Base-by-base conservation (phyloP, 352 stramenopile species). In the Pythium periplocum region DNA sequence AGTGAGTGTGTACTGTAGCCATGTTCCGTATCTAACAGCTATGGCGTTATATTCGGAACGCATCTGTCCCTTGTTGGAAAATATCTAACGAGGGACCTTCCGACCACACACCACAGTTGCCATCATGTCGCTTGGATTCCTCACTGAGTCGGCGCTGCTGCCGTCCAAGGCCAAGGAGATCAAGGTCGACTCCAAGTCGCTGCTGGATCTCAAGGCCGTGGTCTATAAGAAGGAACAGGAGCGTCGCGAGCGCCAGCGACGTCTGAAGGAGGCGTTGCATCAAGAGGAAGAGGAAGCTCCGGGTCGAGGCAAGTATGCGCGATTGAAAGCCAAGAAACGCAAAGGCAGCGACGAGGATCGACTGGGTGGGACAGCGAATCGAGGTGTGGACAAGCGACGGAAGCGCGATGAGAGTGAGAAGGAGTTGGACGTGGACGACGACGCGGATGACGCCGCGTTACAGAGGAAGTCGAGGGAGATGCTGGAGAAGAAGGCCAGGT, bases 131-230 rank as follows among this genome's bases (percentile, higher is more conserved):
- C 75, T 97, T 6, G 88, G 88, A 44, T 97, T 96, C 66, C 64
- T 97, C n/a, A 96, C 88, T 3, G 86, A 97, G 76, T 95, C 82
- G 53, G 88, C 88, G 51, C 83, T 97, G 42, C 68, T 97, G 68
- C 88, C 86, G 59, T 94, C 84, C 58, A 96, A 95, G 68, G 86
- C 81, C 31, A 97, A 94, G 71, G 51, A 77, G 48, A 94, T 96
- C 66, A 84, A 89, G 45, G 81, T 96, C 30, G 86, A 93, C 61
- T 64, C 68, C 63, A 90, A 90, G 66, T 93, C 81, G 35, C 65
- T 94, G 42, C 67, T 96, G 17, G 86, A 90, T 38, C 71, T 96
- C 49, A 90, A 89, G 50, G 82, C 84, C 1, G 67, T 91, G 17
- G 80, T 94, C 9, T 94, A 83, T 48, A 69, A 87, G 60, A 93